phyloP scores from a whole-genome alignment of 768 basidiomycete genomes.

The Lactifluus echinatus region DNA sequence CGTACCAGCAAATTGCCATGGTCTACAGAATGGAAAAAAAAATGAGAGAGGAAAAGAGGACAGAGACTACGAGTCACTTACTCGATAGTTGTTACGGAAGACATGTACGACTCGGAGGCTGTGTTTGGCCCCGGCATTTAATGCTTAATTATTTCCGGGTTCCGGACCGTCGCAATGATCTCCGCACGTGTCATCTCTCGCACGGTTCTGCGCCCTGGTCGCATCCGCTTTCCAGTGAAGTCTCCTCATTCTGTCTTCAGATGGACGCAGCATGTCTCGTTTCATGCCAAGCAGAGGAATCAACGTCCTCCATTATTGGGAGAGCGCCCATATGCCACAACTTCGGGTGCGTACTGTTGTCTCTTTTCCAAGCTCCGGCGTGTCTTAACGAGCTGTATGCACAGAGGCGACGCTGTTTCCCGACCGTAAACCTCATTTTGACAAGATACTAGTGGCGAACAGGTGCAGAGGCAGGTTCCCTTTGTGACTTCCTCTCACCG shows the following conservation, averaged over 20 bases:
- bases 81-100: too few species aligned
- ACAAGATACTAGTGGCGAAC: conserved; percentile 90
- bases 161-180: neutral
- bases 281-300: neutral
- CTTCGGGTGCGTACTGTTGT: neutral
- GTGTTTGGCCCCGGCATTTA: too few species aligned
- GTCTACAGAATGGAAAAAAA: conserved; percentile 15
- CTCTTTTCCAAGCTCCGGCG: neutral
- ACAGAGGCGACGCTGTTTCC: neutral
- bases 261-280: neutral
- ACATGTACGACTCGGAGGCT: too few species aligned
- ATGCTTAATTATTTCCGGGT: neutral
- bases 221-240: neutral
- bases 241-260: neutral
- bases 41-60: neutral
- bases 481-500: neutral
- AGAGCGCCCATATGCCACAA: neutral
- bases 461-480: conserved; percentile 37
- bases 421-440: conserved; percentile 50
- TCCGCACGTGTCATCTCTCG: conserved; percentile 3
- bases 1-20: conserved; percentile 27
- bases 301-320: neutral
- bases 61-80: neutral
- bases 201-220: neutral
- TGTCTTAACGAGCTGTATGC: neutral